Percentiles rank a stretch among this genome's conserved stretches.
These are phyloP conservation scores for Nannochloropsis gaditana DNA, from an alignment of 108 stramenopile genomes.

Conservation along the genomic window DNA sequence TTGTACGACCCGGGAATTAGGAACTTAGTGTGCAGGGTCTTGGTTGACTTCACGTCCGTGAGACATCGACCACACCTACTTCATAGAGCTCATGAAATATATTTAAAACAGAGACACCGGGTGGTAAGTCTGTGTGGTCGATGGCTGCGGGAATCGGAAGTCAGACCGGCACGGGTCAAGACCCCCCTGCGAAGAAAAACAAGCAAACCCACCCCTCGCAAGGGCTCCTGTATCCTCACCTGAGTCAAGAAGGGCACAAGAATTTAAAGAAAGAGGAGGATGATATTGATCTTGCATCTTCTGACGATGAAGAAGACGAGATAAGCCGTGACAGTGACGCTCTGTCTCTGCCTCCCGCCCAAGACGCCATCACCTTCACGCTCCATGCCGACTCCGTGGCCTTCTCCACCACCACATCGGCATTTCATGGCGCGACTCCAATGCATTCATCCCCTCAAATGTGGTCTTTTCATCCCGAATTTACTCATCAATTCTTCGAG, in stretches of 20 bases:
- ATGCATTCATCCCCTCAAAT: not conserved
- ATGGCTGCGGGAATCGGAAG: too few relatives aligned
- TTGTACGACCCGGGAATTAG: too few relatives aligned
- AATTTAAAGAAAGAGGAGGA: not conserved
- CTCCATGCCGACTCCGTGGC: not conserved
- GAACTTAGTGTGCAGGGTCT: too few relatives aligned
- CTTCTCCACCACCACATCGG: not conserved
- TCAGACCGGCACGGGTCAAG: too few relatives aligned
- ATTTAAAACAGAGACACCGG: too few relatives aligned
- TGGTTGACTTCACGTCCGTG: too few relatives aligned
- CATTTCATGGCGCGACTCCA: not conserved
- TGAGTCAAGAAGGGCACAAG: not conserved
- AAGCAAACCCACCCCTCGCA: too few relatives aligned
- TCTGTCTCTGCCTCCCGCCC: not conserved
- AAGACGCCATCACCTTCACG: not conserved
- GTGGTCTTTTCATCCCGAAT: constrained; percentile 23
- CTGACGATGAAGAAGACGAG: not conserved
- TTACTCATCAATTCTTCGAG: constrained; percentile 44
- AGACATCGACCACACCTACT: too few relatives aligned
- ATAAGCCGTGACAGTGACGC: not conserved
- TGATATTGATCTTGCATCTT: not conserved
- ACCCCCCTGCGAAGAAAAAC: too few relatives aligned
- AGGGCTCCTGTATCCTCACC: too few relatives aligned
- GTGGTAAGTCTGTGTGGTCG: too few relatives aligned
- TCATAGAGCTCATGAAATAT: too few relatives aligned